Evolutionary conservation across 2,329 filamentous ascomycete genomes (phyloP), one percentile per base, ranked within the genome.

Genomic region (Diaporthe humulicola): DNA sequence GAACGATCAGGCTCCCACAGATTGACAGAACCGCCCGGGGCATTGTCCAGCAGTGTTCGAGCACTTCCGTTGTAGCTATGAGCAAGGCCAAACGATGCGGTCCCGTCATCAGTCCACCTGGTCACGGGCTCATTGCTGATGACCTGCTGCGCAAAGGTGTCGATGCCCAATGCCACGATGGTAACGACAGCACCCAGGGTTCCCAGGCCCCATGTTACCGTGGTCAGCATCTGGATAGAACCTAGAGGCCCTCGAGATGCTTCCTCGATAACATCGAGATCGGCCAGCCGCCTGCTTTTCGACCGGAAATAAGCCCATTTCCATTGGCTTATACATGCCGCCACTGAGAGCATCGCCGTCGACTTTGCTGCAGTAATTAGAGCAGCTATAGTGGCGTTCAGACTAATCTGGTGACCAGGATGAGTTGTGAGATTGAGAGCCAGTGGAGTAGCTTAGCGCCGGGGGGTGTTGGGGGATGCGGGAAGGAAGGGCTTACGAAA

Each of bases 31-130:
- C 3, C 7, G 3, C 42, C 61, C 0, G 61, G 61, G 28, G 61
- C 61, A 17, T 66, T 66, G 2, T 36, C 61, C 9, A 36, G 4
- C 19, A n/a, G 42, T 50, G 61, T 25, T 14, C 61, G 28, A 22
- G 61, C 61, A n/a, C 61, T 50, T 33, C 61, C 61, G 28, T 66
- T 48, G 61, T 66, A 66, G 28, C 61, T 50, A 25, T 66, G 42
- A n/a, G 61, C 61, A 45, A 66, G 61, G 28, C 61, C 61, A 36
- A 66, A 66, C 0, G 61, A 66, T 19, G 61, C 61, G 12, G 61
- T 66, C 42, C 61, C 61, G 19, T 66, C 61, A 22, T 50, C 42
- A 10, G 19, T 25, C 61, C 61, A 66, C 19, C 8, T 19, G 14
- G 30, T 50, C 25, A 66, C 61, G n/a, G 42, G 17, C 6, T 66